Evolutionary conservation across 2,329 filamentous ascomycete species (phyloP).

Genomic region (Neoascochyta sp.): DNA sequence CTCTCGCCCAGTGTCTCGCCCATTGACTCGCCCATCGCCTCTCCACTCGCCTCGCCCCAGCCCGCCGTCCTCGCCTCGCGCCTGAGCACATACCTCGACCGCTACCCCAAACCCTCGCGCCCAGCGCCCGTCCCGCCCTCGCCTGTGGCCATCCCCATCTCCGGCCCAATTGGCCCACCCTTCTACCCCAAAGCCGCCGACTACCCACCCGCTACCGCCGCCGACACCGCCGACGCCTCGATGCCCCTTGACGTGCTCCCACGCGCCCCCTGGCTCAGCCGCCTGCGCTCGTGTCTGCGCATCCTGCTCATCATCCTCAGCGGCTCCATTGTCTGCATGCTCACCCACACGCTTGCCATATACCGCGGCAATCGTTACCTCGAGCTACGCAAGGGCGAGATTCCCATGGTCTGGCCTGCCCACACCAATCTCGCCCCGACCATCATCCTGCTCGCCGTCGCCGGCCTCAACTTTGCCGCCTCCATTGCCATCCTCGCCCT

Average conservation of each 20-base stretch:
- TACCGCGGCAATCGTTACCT: constrained; percentile 35
- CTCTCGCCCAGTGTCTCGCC: constrained; percentile 2
- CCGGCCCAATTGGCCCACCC: constrained; percentile 15
- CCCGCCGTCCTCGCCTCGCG: background rate
- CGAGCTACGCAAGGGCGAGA: constrained; percentile 35
- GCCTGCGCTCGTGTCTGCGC: constrained; percentile 35
- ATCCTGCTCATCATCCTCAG: constrained; percentile 37
- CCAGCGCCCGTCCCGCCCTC: constrained; percentile 10
- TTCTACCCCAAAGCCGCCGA: constrained; percentile 17
- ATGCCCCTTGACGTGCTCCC: constrained; percentile 30
- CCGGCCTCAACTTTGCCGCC: constrained; percentile 32
- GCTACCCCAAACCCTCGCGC: no score
- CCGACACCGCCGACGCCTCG: constrained; percentile 14
- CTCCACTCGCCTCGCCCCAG: background rate
- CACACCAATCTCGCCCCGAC: constrained; percentile 37
- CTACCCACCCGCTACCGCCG: constrained; percentile 14
- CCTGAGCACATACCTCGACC: no score
- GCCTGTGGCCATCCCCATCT: constrained; percentile 13
- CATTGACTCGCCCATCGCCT: constrained; percentile 1
- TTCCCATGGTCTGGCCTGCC: constrained; percentile 39
- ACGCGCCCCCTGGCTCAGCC: constrained; percentile 35
- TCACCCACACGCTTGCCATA: constrained; percentile 36
- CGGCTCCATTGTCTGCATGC: constrained; percentile 34
- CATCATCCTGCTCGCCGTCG: constrained; percentile 33
- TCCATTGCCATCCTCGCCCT: constrained; percentile 32